phyloP scores from a whole-genome alignment of 495 filamentous ascomycete species.

The Polyplosphaeria fusca region DNA sequence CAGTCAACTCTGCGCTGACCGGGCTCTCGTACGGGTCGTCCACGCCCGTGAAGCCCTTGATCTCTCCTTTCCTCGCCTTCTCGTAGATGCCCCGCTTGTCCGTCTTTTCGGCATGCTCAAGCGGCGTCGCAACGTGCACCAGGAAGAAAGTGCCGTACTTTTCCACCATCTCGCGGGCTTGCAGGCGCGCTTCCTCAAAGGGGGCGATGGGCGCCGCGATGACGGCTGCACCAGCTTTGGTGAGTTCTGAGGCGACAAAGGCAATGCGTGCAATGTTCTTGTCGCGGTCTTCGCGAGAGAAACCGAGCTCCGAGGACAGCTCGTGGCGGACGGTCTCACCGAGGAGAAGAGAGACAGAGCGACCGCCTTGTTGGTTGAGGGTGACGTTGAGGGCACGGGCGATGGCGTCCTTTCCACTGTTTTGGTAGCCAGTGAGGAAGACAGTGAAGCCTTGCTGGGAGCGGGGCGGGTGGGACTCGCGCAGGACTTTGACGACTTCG shows the following conservation, averaged over 20 bases:
- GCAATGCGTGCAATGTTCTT: conserved; percentile 94
- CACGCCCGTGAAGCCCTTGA: conserved; percentile 97
- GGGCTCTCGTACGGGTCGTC: conserved; percentile 96
- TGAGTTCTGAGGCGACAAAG: conserved; percentile 93
- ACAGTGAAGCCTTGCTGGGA: conserved; percentile 92
- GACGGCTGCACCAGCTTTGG: conserved; percentile 86
- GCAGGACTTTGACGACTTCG: conserved; percentile 92
- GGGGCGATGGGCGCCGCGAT: conserved; percentile 98
- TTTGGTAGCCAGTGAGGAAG: conserved; percentile 95
- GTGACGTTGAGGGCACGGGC: conserved; percentile 95
- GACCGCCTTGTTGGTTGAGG: conserved; percentile 95
- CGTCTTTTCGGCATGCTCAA: conserved; percentile 90
- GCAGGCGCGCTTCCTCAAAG: conserved; percentile 70
- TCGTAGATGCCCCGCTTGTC: conserved; percentile 91
- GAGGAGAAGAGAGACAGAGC: conserved; percentile 86
- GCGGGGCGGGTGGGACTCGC: conserved; percentile 90
- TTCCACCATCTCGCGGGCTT: conserved; percentile 78
- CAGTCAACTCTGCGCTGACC: conserved; percentile 73
- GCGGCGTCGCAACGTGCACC: conserved; percentile 87
- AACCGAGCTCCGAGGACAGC: conserved; percentile 92
- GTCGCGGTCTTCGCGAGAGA: conserved; percentile 88
- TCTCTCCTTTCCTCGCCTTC: conserved; percentile 81
- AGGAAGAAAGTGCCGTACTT: conserved; percentile 90
- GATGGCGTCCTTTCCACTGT: conserved; percentile 94
- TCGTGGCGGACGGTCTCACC: conserved; percentile 93